Evolutionary conservation across 352 stramenopile genomes (phyloP).

Genomic region (Aphanomyces invadans): DNA sequence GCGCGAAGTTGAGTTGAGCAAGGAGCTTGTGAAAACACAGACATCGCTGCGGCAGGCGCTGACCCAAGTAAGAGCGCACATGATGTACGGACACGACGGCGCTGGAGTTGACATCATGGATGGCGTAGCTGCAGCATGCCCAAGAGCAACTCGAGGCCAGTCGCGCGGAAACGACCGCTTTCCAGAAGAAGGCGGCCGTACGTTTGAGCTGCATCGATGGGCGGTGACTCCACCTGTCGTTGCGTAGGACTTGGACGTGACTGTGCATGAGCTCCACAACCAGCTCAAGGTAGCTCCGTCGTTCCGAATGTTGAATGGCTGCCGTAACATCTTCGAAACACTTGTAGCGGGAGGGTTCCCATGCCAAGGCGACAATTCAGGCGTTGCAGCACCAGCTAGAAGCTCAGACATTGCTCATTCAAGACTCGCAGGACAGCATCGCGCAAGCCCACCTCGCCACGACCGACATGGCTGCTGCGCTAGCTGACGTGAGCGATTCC

Average conservation of each 20-base stretch:
- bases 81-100: no score
- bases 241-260: conserved; percentile 28
- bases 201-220: conserved; percentile 34
- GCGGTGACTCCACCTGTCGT: conserved; percentile 5
- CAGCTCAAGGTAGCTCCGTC: conserved; percentile 22
- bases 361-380: conserved; percentile 31
- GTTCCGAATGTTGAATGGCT: conserved; percentile 15
- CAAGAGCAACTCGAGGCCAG: conserved; percentile 39
- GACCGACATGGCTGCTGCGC: not conserved
- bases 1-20: conserved; percentile 30
- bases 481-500: no score
- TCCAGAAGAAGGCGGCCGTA: conserved; percentile 52
- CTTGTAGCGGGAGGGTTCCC: conserved; percentile 7
- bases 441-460: not conserved
- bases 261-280: conserved; percentile 14
- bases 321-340: not conserved
- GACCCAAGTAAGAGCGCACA: conserved; percentile 20
- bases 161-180: conserved; percentile 36
- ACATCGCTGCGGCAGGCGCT: conserved; percentile 27
- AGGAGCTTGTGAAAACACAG: conserved; percentile 33
- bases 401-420: not conserved
- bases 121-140: conserved; percentile 6
- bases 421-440: conserved; percentile 8
- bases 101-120: not conserved
- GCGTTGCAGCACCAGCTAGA: not conserved